These are phyloP conservation scores for Astragalus glycyphyllos DNA, from an alignment of 306 rosid species.

Conservation along the genomic window DNA sequence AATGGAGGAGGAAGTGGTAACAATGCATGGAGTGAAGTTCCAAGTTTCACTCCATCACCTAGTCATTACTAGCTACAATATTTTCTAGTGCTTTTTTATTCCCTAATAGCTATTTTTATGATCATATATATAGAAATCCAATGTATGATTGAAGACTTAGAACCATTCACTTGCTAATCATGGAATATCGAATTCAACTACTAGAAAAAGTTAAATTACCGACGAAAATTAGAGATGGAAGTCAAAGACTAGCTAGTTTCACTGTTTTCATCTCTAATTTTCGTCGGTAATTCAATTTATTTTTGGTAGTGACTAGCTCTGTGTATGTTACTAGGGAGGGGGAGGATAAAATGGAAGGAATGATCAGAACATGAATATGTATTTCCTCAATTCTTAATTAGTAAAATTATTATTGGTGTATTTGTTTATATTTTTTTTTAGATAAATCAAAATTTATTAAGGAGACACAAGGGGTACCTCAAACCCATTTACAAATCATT, in stretches of 20 bases:
- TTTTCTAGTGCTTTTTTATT: constrained; percentile 4
- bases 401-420: constrained; percentile 27
- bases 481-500: too few relatives aligned
- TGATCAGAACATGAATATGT: neutral
- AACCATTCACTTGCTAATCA: constrained; percentile 32
- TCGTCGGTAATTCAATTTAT: too few relatives aligned
- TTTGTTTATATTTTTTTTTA: too few relatives aligned
- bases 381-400: neutral
- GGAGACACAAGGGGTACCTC: too few relatives aligned
- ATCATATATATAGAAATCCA: constrained; percentile 36
- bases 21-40: constrained; percentile 69
- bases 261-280: too few relatives aligned
- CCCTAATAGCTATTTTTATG: constrained; percentile 28
- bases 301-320: too few relatives aligned
- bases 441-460: too few relatives aligned
- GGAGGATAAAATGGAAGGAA: constrained; percentile 1
- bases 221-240: too few relatives aligned
- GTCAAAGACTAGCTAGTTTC: too few relatives aligned
- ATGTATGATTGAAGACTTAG: constrained; percentile 30
- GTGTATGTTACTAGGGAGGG: neutral
- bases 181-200: constrained; percentile 37
- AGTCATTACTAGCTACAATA: constrained; percentile 48
- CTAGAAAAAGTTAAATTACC: too few relatives aligned
- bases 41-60: constrained; percentile 65
- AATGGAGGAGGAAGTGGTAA: constrained; percentile 40